Conservation (phyloP, 2,329 filamentous ascomycete species). For the Blastomyces parvus region DNA sequence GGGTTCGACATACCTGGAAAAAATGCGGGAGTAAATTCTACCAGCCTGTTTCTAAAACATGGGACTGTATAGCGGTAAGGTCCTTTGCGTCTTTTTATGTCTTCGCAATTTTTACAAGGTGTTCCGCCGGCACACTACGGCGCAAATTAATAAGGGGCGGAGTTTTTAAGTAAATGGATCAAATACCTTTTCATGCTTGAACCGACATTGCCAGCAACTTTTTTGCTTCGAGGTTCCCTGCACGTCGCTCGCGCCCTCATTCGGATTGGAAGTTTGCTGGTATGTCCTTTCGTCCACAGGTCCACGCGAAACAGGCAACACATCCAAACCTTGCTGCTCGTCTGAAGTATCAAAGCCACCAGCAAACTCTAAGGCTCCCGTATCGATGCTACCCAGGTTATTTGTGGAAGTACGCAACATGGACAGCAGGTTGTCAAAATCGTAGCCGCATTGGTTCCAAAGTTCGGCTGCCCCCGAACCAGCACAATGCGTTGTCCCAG, state of each 20-base stretch:
- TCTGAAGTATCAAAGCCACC: neutral
- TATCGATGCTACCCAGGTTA: neutral
- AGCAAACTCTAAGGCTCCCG: neutral
- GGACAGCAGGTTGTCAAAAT: neutral
- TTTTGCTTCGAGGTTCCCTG: neutral
- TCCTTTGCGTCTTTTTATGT: neutral
- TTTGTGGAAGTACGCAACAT: neutral
- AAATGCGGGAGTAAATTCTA: neutral
- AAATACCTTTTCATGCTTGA: conserved; percentile 1
- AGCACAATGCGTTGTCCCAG: neutral
- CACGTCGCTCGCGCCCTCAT: neutral
- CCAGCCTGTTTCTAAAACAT: neutral
- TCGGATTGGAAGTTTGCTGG: neutral
- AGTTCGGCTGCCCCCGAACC: neutral
- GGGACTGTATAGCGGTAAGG: neutral
- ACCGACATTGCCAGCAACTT: neutral
- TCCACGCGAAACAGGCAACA: neutral
- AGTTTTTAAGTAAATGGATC: neutral
- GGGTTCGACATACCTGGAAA: neutral
- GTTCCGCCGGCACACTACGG: neutral
- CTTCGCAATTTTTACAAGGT: neutral
- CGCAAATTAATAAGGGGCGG: neutral
- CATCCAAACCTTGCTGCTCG: neutral
- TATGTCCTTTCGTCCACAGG: neutral
- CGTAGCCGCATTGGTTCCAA: neutral